phyloP scores from a whole-genome alignment of 2,329 filamentous ascomycete species.

The Dissoconium aciculare region DNA sequence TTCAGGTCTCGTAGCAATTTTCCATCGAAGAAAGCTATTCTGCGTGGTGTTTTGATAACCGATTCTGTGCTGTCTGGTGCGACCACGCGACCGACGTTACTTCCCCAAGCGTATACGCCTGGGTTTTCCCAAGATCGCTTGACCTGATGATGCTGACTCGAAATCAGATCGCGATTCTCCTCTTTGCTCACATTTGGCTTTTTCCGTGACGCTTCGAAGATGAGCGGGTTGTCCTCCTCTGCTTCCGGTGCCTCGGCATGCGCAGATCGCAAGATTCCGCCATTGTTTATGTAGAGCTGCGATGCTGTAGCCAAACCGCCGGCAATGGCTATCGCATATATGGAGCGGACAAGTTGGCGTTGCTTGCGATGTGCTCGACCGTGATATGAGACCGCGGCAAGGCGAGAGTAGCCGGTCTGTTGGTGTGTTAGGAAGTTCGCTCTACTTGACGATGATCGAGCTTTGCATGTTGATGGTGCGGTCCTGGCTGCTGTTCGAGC shows the following conservation, averaged over 20 bases:
- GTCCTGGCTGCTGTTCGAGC: constrained; percentile 10
- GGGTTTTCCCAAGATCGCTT: constrained; percentile 68
- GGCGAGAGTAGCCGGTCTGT: constrained; percentile 7
- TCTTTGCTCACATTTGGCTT: constrained; percentile 44
- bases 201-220: constrained; percentile 53
- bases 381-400: constrained; percentile 19
- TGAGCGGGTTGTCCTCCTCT: constrained; percentile 37
- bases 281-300: constrained; percentile 29
- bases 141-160: constrained; percentile 76
- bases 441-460: constrained; percentile 11
- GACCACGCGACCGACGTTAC: constrained; percentile 70
- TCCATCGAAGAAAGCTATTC: constrained; percentile 70
- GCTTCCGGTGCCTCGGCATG: constrained; percentile 36
- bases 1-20: constrained; percentile 76
- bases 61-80: constrained; percentile 66
- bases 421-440: constrained; percentile 15
- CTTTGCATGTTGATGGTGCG: constrained; percentile 6
- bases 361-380: constrained; percentile 29
- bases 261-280: constrained; percentile 26
- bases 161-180: constrained; percentile 60
- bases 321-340: constrained; percentile 29
- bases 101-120: constrained; percentile 88
- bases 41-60: constrained; percentile 63
- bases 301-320: constrained; percentile 31
- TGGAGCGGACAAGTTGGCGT: constrained; percentile 31